phyloP scores from a whole-genome alignment of 371 early-diverging fungal genomes.

The Apophysomyces elegans region DNA sequence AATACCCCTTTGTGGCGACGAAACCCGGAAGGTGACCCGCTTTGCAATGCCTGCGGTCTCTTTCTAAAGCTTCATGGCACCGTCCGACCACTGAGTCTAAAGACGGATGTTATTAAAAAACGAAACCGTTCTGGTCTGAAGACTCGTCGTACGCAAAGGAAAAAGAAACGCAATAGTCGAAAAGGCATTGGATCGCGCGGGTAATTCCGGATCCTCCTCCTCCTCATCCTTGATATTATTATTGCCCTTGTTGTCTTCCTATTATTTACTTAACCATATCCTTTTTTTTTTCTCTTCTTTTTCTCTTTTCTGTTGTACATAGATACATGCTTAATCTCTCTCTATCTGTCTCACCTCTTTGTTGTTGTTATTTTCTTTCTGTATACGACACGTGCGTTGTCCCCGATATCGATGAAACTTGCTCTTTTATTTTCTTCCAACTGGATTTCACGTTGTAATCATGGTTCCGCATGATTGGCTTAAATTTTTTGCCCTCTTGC shows the following conservation, averaged over 20 bases:
- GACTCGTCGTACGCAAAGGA: conserved; percentile 5
- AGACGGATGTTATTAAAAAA: conserved; percentile 29
- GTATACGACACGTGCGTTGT: neutral
- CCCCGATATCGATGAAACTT: conserved; percentile 1
- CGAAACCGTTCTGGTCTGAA: conserved; percentile 20
- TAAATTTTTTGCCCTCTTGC: neutral
- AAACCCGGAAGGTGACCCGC: conserved; percentile 23
- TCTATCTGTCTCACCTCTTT: neutral
- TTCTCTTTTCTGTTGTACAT: neutral
- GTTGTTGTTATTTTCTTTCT: conserved; percentile 11
- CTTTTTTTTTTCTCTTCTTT: too few species aligned
- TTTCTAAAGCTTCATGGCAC: conserved; percentile 27
- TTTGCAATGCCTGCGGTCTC: conserved; percentile 30
- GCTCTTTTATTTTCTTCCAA: neutral
- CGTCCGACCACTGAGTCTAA: conserved; percentile 26
- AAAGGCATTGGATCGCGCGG: conserved; percentile 7
- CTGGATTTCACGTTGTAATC: conserved; percentile 8
- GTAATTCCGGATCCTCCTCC: neutral
- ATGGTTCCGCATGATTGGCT: conserved; percentile 6
- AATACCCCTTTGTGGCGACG: conserved; percentile 29
- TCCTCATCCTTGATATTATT: neutral
- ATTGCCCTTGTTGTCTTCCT: neutral
- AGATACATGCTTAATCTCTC: neutral
- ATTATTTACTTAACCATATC: too few species aligned
- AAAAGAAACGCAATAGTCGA: conserved; percentile 5